Percentiles rank a stretch among this genome's conserved stretches.
Evolutionary conservation across 1,284 basidiomycete species (phyloP).

Genomic region (Singerocomus inundabilis): DNA sequence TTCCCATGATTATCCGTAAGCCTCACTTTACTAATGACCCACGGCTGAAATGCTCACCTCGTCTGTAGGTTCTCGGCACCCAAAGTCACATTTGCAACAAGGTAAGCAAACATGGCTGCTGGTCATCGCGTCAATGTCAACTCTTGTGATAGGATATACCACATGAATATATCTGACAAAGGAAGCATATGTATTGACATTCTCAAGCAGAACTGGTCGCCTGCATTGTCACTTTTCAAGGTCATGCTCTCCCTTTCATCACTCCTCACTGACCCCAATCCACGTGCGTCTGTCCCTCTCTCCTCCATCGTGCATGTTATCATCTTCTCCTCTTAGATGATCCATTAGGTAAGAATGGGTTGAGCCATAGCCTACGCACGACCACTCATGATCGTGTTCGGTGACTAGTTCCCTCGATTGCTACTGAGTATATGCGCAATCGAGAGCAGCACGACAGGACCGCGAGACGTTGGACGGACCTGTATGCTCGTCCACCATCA

Average conservation of each 20-base stretch:
- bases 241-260: constrained; percentile 87
- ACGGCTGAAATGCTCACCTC: background rate
- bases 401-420: constrained; percentile 64
- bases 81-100: constrained; percentile 72
- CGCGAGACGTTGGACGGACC: constrained; percentile 50
- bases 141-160: constrained; percentile 70
- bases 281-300: constrained; percentile 50
- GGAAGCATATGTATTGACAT: constrained; percentile 79
- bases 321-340: constrained; percentile 48
- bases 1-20: constrained; percentile 79
- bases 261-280: constrained; percentile 87
- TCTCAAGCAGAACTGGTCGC: constrained; percentile 88
- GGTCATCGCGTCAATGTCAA: background rate
- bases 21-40: background rate
- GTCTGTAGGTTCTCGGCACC: constrained; percentile 76
- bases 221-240: constrained; percentile 87
- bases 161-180: constrained; percentile 86
- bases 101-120: constrained; percentile 40
- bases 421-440: constrained; percentile 64
- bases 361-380: background rate
- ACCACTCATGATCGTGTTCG: background rate
- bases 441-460: constrained; percentile 57
- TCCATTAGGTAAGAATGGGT: constrained; percentile 53
- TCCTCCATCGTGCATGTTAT: background rate
- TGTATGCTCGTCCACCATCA: constrained; percentile 43